Base-by-base conservation (phyloP, 495 filamentous ascomycete species). In the Penicillium parvum region DNA sequence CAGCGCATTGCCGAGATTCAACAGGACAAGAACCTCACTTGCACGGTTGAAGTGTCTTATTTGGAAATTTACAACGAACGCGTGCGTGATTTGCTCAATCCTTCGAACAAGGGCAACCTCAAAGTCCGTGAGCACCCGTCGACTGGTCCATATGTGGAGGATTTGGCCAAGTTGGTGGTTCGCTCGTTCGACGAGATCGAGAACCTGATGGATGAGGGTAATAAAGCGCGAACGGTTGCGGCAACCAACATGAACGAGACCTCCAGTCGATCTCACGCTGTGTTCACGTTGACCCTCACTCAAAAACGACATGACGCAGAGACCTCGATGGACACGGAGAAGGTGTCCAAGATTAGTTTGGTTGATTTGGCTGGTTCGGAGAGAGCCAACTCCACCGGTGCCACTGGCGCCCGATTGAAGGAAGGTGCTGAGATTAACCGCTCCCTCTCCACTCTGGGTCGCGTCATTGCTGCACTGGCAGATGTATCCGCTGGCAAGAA, bases 211-310 rank as follows among this genome's bases (percentile, higher is more conserved):
- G 94, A 97, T 65, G 92, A 97, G 67, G 94, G 94, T 52, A 97
- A 97, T 69, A 97, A 97, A 63, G 94, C 94, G 5, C 75, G 94
- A 71, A 99, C 94, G 14, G 94, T 99, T 26, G 94, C 94, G 3
- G 94, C 94, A 4, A 99, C 94, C 26, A 99, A 96, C 74, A 97
- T 97, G 92, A 99, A 99, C 73, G 92, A 97, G 69, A 97, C 94
- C 3, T 96, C 90, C 37, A 95, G 89, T 79, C 80, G 94, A 67
- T 95, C 88, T 55, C 94, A 99, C 60, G 94, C 94, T 25, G 94
- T 99, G 10, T 99, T 99, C 63, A 99, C 94, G 5, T 71, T 99
- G 28, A 97, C 90, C 41, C 73, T 99, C 15, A 95, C 90, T 3
- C 94, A 97, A 58, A 96, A 96, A 63, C 76, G 88, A 45, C 89